Evolutionary conservation across 2,329 filamentous ascomycete genomes (phyloP).

Genomic region (Sphaerostilbella broomeana): DNA sequence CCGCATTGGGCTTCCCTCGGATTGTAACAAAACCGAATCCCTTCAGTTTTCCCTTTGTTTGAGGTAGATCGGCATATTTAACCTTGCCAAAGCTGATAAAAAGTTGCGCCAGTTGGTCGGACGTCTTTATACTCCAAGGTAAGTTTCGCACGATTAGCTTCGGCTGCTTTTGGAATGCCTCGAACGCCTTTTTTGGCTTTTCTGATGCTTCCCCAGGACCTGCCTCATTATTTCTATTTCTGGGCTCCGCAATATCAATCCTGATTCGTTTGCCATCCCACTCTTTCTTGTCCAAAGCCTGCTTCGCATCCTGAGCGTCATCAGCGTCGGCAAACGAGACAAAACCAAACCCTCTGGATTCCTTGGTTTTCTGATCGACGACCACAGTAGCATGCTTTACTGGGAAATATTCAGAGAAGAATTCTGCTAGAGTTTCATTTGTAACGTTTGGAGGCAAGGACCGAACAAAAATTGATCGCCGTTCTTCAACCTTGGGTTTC

Average conservation of each 20-base stretch:
- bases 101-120: constrained; percentile 69
- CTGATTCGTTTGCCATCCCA: constrained; percentile 77
- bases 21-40: constrained; percentile 93
- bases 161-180: constrained; percentile 51
- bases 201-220: constrained; percentile 32
- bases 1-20: constrained; percentile 81
- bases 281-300: constrained; percentile 70
- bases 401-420: constrained; percentile 91
- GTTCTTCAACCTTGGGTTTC: constrained; percentile 52
- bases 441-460: constrained; percentile 74
- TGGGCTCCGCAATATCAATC: constrained; percentile 80
- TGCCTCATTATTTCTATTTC: constrained; percentile 59
- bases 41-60: constrained; percentile 65
- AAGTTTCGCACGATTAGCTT: constrained; percentile 88
- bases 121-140: constrained; percentile 89
- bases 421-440: constrained; percentile 72
- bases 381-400: constrained; percentile 96
- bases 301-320: constrained; percentile 74
- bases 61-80: constrained; percentile 78
- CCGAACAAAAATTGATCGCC: constrained; percentile 80
- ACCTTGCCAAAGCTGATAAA: constrained; percentile 90
- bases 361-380: constrained; percentile 74
- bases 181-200: constrained; percentile 49
- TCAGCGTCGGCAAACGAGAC: constrained; percentile 94
- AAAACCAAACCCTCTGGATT: constrained; percentile 89